Evolutionary conservation across 169 alveolate genomes (phyloP).

Genomic region (Eimeria maxima): DNA sequence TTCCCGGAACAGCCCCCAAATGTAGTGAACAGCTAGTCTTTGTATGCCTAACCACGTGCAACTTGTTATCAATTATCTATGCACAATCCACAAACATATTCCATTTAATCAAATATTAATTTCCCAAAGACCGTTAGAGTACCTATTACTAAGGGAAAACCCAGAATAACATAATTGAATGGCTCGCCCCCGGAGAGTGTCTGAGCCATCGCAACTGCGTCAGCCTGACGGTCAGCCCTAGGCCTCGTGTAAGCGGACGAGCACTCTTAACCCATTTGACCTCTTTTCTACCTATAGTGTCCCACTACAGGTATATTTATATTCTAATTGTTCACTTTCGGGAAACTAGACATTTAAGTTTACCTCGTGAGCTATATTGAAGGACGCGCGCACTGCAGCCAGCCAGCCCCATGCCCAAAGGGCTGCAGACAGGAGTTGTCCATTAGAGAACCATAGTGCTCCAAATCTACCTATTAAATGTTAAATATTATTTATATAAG

Average conservation of each 20-base stretch:
- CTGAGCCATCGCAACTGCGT: background rate
- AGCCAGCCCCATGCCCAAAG: no score
- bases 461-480: no score
- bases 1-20: no score
- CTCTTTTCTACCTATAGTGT: background rate
- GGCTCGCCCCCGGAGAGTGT: background rate
- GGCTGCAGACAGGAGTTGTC: no score
- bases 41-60: no score
- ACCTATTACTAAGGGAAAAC: background rate
- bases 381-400: no score
- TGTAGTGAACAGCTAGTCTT: no score
- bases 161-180: background rate
- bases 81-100: background rate
- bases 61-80: background rate
- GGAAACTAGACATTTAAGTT: no score
- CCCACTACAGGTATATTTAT: background rate
- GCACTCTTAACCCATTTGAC: background rate
- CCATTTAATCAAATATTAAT: background rate
- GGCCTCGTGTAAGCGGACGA: constrained; percentile 1
- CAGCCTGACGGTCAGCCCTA: background rate
- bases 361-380: no score
- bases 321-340: no score
- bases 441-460: no score
- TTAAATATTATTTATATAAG: background rate
- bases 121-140: background rate